Evolutionary conservation across 2,329 filamentous ascomycete species (phyloP).

Genomic region (Fusarium sp.): DNA sequence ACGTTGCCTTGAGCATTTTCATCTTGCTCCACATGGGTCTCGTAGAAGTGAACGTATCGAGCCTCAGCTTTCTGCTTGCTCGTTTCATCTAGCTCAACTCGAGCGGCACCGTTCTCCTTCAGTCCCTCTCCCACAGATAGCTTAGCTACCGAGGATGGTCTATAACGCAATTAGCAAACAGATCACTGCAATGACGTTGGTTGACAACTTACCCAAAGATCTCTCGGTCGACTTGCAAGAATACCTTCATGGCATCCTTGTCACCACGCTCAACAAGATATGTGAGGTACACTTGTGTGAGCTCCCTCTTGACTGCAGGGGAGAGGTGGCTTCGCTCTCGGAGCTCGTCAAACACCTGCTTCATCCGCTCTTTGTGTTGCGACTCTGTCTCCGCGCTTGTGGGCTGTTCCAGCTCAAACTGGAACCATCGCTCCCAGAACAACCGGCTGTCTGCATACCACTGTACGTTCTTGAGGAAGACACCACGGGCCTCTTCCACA

Average conservation of each 20-base stretch:
- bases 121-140: conserved; percentile 50
- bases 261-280: conserved; percentile 87
- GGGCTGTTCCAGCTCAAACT: conserved; percentile 89
- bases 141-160: conserved; percentile 60
- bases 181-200: not conserved
- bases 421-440: conserved; percentile 91
- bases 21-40: conserved; percentile 62
- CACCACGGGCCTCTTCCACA: conserved; percentile 81
- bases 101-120: conserved; percentile 60
- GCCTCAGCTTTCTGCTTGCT: conserved; percentile 64
- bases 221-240: conserved; percentile 84
- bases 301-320: conserved; percentile 74
- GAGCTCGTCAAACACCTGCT: conserved; percentile 82
- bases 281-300: conserved; percentile 82
- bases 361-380: conserved; percentile 79
- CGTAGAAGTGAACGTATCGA: conserved; percentile 64
- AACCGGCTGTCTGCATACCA: conserved; percentile 86
- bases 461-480: conserved; percentile 85
- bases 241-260: conserved; percentile 87
- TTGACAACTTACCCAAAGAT: conserved; percentile 78
- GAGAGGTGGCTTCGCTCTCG: conserved; percentile 79
- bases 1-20: conserved; percentile 62
- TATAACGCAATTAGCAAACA: conserved; percentile 42
- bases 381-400: conserved; percentile 73
- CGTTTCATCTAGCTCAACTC: conserved; percentile 63